Evolutionary conservation across 2,329 filamentous ascomycete genomes (phyloP), one percentile per base, ranked within the genome.

Genomic region (Monosporascus cannonballus): DNA sequence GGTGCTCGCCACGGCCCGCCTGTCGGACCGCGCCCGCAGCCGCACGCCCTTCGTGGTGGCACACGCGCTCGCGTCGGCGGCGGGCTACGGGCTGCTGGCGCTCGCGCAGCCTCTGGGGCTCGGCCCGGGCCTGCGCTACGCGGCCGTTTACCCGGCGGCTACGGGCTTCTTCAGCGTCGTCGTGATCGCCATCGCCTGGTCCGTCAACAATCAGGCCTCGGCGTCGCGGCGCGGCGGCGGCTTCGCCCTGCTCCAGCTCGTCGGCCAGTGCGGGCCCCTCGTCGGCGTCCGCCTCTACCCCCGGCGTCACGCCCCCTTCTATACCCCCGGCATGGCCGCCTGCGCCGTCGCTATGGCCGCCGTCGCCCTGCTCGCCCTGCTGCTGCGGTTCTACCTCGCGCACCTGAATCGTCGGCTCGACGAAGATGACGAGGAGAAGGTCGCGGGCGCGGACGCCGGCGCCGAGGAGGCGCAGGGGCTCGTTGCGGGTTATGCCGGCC

Each of bases 151-250:
- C 66, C 90, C 89, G 0, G 90, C 91, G 2, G 81, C 85, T 2
- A 74, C 84, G 1, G 91, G 91, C 4, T 94, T 96, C 71, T 93
- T 96, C 75, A 85, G 81, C 54, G 87, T 90, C 20, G 87, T 96
- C 53, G 90, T 90, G 0, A 78, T 96, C 34, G 86, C 92, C 59
- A 88, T 96, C 52, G 87, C 89, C 2, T 96, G 91, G 91, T 89
- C 82, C 37, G 81, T 96, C 64, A 95, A 96, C 66, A 96, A 96
- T 68, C 89, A 94, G 65, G 73, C 79, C 50, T 83, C 76, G 14
- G 82, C 85, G 56, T 81, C 80, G 49, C 81, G 83, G 6, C 87
- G 88, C 59, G 89, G 89, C 0, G 83, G 83, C 1, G 89, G 87
- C 1, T 89, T 96, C 63, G 89, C 87, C 1, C 76, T 96, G 34